A percentile compares a stretch with the other conserved stretches of the same genome.
Conservation (phyloP, 192 early-diverging fungal genomes). For the Umbelopsis ramanniana region DNA sequence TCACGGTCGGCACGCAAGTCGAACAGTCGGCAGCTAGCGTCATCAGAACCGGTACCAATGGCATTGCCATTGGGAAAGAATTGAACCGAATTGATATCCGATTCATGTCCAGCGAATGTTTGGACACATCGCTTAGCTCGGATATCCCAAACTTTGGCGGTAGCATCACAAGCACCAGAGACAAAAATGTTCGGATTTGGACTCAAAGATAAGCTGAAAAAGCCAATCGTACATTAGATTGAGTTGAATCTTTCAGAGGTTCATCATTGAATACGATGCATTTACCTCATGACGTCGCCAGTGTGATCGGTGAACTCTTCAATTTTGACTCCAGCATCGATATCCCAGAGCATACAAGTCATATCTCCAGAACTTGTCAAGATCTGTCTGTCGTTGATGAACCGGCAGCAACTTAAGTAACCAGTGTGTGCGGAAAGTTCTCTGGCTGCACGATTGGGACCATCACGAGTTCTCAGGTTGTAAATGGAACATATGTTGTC, state of each 20-base stretch:
- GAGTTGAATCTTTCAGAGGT: too few species aligned
- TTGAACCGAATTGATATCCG: conserved; percentile 98
- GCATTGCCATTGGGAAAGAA: conserved; percentile 99
- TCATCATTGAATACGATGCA: too few species aligned
- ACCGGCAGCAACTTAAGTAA: conserved; percentile 97
- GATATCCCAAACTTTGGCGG: conserved; percentile 99
- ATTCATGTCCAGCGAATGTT: conserved; percentile 97
- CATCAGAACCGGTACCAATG: conserved; percentile 97
- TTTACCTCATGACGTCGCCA: conserved; percentile 95
- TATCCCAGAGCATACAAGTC: conserved; percentile 99
- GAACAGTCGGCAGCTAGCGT: conserved; percentile 97
- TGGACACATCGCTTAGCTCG: conserved; percentile 95
- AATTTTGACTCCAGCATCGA: conserved; percentile 96
- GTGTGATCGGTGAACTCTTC: conserved; percentile 98
- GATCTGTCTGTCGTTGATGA: conserved; percentile 96
- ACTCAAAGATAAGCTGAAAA: conserved; percentile 76
- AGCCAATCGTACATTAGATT: too few species aligned
- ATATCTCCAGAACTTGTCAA: conserved; percentile 97
- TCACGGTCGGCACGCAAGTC: conserved; percentile 98
- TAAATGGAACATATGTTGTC: conserved; percentile 99
- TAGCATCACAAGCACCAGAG: conserved; percentile 97
- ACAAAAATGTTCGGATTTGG: conserved; percentile 97
- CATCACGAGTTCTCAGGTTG: conserved; percentile 92
- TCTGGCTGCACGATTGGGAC: conserved; percentile 89
- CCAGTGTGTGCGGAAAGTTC: conserved; percentile 95